Conservation (phyloP, 805 yeast species). For the Metschnikowia aberdeeniae region DNA sequence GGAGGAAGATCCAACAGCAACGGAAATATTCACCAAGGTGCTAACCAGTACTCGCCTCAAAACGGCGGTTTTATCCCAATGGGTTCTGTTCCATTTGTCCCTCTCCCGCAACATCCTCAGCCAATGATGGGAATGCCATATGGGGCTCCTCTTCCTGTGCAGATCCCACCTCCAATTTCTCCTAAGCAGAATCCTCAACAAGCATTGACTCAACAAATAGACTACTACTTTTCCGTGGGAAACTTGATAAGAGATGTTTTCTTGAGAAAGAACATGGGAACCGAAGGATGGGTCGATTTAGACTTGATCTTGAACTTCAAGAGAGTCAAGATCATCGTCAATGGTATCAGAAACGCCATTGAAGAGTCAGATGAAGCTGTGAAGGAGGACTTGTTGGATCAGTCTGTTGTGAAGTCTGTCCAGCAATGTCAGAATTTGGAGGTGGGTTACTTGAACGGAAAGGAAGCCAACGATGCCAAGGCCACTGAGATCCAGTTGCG, state of each 20-base stretch:
- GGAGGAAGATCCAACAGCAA: constrained; percentile 17
- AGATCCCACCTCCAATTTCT: constrained; percentile 44
- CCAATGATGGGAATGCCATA: constrained; percentile 19
- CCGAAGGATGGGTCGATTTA: constrained; percentile 68
- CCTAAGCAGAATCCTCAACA: constrained; percentile 44
- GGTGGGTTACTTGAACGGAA: constrained; percentile 34
- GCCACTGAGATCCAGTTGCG: constrained; percentile 55
- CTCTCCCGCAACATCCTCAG: constrained; percentile 25
- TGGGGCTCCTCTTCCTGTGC: constrained; percentile 19
- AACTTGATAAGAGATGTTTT: constrained; percentile 82
- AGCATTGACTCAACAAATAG: constrained; percentile 60
- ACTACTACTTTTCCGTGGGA: constrained; percentile 86
- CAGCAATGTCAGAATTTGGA: constrained; percentile 52
- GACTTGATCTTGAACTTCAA: constrained; percentile 62
- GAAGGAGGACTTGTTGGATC: constrained; percentile 22
- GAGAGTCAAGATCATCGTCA: constrained; percentile 59
- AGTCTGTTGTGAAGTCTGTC: constrained; percentile 50
- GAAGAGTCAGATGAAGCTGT: constrained; percentile 21
- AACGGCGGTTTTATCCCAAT: constrained; percentile 19
- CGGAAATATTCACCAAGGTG: constrained; percentile 18
- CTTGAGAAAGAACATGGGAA: constrained; percentile 71
- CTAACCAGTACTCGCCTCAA: constrained; percentile 9
- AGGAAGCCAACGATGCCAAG: constrained; percentile 26
- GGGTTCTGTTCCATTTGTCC: constrained; percentile 18
- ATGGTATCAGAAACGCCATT: constrained; percentile 34